Conservation (phyloP, 305 asterid genomes). For the Ilex paraguariensis region DNA sequence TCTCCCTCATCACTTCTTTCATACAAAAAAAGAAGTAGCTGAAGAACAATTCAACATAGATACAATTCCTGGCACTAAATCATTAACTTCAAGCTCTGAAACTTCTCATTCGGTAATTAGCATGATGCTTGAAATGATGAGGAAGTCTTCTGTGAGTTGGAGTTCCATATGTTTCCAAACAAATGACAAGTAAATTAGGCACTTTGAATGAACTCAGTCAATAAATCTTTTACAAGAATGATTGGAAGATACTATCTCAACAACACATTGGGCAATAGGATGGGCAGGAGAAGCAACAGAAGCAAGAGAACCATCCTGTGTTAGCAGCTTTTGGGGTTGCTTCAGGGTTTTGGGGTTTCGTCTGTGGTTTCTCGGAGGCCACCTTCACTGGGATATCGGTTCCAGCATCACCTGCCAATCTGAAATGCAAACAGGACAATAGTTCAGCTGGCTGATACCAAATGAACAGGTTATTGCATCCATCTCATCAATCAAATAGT, state of each 20-base stretch:
- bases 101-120: too few species aligned
- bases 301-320: constrained; percentile 45
- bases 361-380: constrained; percentile 27
- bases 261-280: constrained; percentile 68
- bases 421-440: constrained; percentile 17
- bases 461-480: neutral
- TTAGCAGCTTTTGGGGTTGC: constrained; percentile 21
- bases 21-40: too few species aligned
- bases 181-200: neutral
- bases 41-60: too few species aligned
- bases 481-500: too few species aligned
- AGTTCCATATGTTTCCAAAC: neutral
- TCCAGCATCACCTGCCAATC: constrained; percentile 44
- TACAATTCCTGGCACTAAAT: too few species aligned
- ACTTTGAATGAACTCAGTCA: neutral
- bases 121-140: too few species aligned
- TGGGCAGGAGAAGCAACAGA: constrained; percentile 44
- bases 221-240: neutral
- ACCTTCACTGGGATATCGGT: constrained; percentile 34
- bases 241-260: constrained; percentile 18
- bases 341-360: constrained; percentile 16
- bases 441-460: too few species aligned
- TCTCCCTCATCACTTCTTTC: too few species aligned
- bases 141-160: neutral
- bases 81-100: too few species aligned